Base-by-base conservation (phyloP, 495 filamentous ascomycete species). In the Hypoxylon lienhwacheense region DNA sequence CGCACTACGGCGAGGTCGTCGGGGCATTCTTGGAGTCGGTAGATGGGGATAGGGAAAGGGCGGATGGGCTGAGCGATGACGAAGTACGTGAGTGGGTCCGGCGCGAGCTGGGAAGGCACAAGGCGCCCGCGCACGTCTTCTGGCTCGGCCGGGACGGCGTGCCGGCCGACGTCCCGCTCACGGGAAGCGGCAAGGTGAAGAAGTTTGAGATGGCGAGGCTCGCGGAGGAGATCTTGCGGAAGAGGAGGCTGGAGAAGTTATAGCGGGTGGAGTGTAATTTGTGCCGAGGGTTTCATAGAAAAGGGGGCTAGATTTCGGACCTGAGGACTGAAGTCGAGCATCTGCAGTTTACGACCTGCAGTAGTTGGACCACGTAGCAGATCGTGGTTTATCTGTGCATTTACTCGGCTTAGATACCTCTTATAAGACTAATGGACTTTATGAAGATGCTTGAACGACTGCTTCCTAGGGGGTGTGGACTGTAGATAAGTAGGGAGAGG, bases 151-250 rank as follows among this genome's bases (percentile, higher is more conserved):
- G 80, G 55, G 78, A 80, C 40, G 81, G 76, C n/a, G 71, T 82
- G n/a, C 74, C 78, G 12, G 66, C 55, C 2, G 70, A 75, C 6
- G 70, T 85, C 3, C 85, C 85, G 3, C 69, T 86, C 45, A 88
- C 85, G 24, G 85, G 85, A 1, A 88, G 85, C 65, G 85, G 85
- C 5, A 88, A 88, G 71, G 79, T 88, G 15, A 76, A 83, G 55
- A 87, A 88, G 70, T 81, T 81, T 67, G 80, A 84, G 65, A 72
- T 88, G 71, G 78, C 81, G 16, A 70, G 81, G 59, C 66, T 80
- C 53, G 82, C 81, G 5, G 78, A 77, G 45, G 63, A 67, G 50
- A 63, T 83, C 14, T 42, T 84, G 59, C 69, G 70, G 61, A 69
- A 42, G 65, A 52, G 63, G 20, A 41, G 61, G 16, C 53, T 55